Evolutionary conservation across 1,139 yeast species (phyloP), one percentile per base, ranked within the genome.

Genomic region (Saccharomycopsis phalli): DNA sequence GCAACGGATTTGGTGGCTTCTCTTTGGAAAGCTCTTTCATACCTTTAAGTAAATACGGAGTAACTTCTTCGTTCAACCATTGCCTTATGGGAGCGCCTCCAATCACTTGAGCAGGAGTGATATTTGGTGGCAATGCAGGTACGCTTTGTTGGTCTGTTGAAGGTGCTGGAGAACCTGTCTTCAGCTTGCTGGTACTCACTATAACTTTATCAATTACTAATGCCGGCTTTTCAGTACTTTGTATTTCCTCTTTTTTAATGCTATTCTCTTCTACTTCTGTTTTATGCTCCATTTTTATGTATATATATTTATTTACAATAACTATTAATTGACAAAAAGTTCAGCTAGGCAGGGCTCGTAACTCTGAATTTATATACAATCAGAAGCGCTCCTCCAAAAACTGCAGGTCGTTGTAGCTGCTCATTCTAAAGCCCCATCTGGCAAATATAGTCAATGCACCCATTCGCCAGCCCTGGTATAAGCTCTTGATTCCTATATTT

Each of bases 391-490:
- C 67, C 45, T 60, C 62, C 34, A 50, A 57, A 31, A 56, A 61
- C 47, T 52, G 67, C 57, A 52, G 68, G 49, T 57, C 77, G 55
- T 60, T 65, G 18, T 60, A 59, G 44, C 71, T 74, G 49, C 71
- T 71, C 36, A 84, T 68, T 38, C 74, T 72, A 49, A 86, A 74
- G 4, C 95, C 91, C 82, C 94, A 87, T 45, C 79, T 80, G 17
- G 95, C 91, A 41, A 83, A 59, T 8, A 83, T 73, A 47, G 91
- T 86, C 50, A 84, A 59, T 11, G 82, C 68, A 14, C 94, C 93
- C 30, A 86, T 78, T 57, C 87, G 72, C 96, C 97, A 91, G 34
- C 97, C 97, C 51, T 88, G 74, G 67, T 84, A 87, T 41, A 87
- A 65, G 1, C 68, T 71, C 37, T 62, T 65, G n/a, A 62, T 34